Evolutionary conservation across 768 basidiomycete genomes (phyloP).

Genomic region (Boletellus ananas): DNA sequence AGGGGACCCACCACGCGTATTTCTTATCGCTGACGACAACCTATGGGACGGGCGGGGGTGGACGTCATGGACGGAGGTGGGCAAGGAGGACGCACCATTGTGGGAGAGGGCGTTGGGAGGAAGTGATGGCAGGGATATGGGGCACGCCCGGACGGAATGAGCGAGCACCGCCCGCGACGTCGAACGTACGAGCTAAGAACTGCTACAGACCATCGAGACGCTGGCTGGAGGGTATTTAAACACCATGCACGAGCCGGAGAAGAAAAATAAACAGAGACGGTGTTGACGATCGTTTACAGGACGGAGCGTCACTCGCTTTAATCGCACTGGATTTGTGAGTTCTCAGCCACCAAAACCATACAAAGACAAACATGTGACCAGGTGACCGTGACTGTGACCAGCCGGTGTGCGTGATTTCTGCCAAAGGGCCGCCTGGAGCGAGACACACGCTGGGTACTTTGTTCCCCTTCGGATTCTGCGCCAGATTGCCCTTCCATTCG

Average conservation of each 20-base stretch:
- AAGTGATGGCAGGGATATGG: slow-evolving; percentile 6
- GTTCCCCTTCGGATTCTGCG: no score
- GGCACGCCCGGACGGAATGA: slow-evolving; percentile 34
- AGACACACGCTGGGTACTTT: no score
- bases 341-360: slow-evolving; percentile 26
- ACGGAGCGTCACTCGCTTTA: slow-evolving; percentile 22
- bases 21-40: slow-evolving; percentile 72
- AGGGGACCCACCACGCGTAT: slow-evolving; percentile 67
- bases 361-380: slow-evolving; percentile 14
- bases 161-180: slow-evolving; percentile 56
- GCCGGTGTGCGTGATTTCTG: slow-evolving; percentile 31
- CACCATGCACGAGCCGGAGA: slow-evolving; percentile 37
- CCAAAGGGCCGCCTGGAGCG: slow-evolving; percentile 22
- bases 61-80: neutral
- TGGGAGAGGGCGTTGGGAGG: slow-evolving; percentile 10
- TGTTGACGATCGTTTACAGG: slow-evolving; percentile 56
- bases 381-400: neutral
- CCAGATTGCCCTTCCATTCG: no score
- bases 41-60: slow-evolving; percentile 32
- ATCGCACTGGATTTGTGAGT: slow-evolving; percentile 18
- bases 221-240: slow-evolving; percentile 38
- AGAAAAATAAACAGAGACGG: slow-evolving; percentile 29
- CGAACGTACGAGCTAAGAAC: slow-evolving; percentile 48
- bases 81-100: slow-evolving; percentile 42
- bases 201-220: slow-evolving; percentile 24